A percentile compares a stretch with the other conserved stretches of the same genome.
Conservation (phyloP, 345 rosid genomes). For the Aethionema arabicum region DNA sequence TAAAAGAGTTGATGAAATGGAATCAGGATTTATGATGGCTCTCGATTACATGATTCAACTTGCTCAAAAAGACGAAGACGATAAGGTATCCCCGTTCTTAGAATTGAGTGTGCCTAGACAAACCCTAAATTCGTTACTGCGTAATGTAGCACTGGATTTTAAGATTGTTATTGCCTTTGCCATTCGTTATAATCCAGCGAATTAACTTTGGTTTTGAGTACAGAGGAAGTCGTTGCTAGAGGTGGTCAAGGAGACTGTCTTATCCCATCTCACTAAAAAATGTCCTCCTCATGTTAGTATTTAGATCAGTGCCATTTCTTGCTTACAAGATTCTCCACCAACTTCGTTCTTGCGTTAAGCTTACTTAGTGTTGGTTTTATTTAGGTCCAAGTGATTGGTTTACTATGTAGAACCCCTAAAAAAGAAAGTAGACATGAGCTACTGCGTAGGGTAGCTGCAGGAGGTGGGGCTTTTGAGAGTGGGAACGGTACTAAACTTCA, state of each 20-base stretch:
- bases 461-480: conserved; percentile 84
- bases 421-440: conserved; percentile 90
- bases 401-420: conserved; percentile 86
- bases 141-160: neutral
- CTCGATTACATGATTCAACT: conserved; percentile 89
- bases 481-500: conserved; percentile 75
- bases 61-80: conserved; percentile 81
- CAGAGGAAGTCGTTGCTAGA: conserved; percentile 77
- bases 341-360: neutral
- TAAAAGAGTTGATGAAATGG: conserved; percentile 94
- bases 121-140: neutral
- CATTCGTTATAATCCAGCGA: neutral
- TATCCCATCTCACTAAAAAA: conserved; percentile 78
- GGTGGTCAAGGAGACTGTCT: conserved; percentile 90
- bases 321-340: neutral
- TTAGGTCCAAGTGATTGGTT: conserved; percentile 90
- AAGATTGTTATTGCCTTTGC: neutral
- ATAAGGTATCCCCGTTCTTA: conserved; percentile 50
- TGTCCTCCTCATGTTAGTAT: conserved; percentile 82
- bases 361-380: neutral
- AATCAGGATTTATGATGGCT: conserved; percentile 93
- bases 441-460: conserved; percentile 88
- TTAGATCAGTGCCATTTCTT: neutral
- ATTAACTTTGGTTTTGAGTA: conserved; percentile 31
- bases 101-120: neutral